These are phyloP conservation scores for Mollisiaceae sp. DNA, from an alignment of 2,329 filamentous ascomycete species.

Conservation along the genomic window DNA sequence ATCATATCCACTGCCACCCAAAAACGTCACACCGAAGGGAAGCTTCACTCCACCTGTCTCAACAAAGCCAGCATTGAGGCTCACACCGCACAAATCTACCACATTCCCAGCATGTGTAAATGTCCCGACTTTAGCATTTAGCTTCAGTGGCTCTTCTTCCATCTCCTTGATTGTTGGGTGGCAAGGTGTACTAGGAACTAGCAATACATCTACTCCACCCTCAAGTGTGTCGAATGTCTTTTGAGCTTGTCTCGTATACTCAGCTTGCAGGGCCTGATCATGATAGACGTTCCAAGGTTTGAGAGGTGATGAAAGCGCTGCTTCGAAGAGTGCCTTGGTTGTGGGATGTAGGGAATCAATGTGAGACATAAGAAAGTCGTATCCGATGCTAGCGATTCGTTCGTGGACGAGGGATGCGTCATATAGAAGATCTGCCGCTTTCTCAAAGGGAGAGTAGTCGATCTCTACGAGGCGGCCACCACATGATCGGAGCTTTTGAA, in stretches of 20 bases:
- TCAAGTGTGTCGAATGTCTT: slow-evolving; percentile 38
- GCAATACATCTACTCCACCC: slow-evolving; percentile 49
- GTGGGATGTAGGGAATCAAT: slow-evolving; percentile 52
- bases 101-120: slow-evolving; percentile 62
- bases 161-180: slow-evolving; percentile 56
- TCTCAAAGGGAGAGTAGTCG: slow-evolving; percentile 53
- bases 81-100: slow-evolving; percentile 55
- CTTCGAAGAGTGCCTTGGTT: slow-evolving; percentile 50
- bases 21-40: slow-evolving; percentile 47
- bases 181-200: slow-evolving; percentile 57
- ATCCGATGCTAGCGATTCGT: slow-evolving; percentile 50
- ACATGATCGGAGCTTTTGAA: slow-evolving; percentile 45
- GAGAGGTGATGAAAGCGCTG: slow-evolving; percentile 45
- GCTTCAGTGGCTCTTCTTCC: slow-evolving; percentile 53
- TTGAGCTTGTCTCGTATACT: slow-evolving; percentile 37
- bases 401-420: slow-evolving; percentile 58
- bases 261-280: slow-evolving; percentile 42
- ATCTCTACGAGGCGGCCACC: slow-evolving; percentile 47
- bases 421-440: slow-evolving; percentile 56
- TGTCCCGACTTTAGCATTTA: slow-evolving; percentile 54
- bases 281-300: slow-evolving; percentile 51
- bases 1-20: slow-evolving; percentile 46
- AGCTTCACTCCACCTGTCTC: slow-evolving; percentile 33
- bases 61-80: slow-evolving; percentile 38
- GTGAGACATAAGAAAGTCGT: slow-evolving; percentile 45